Conservation (phyloP, 2,329 filamentous ascomycete genomes). For the Alternaria solani region DNA sequence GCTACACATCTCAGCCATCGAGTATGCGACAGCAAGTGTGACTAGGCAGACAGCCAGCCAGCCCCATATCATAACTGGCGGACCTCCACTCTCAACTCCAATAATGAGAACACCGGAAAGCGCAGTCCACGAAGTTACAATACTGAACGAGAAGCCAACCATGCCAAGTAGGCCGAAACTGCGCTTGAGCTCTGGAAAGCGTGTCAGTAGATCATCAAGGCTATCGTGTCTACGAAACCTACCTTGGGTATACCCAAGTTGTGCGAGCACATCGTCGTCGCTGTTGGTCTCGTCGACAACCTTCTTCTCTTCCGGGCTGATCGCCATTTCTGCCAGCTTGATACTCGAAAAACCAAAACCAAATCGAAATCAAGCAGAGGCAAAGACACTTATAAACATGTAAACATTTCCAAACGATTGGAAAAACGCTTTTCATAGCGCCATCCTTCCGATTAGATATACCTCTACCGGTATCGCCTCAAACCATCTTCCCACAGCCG, state of each 20-base stretch:
- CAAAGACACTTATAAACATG: neutral
- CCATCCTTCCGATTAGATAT: slow-evolving; percentile 3
- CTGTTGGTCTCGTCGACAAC: slow-evolving; percentile 31
- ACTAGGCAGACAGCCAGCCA: slow-evolving; percentile 63
- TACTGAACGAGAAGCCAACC: slow-evolving; percentile 67
- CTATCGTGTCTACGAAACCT: neutral
- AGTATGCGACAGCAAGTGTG: slow-evolving; percentile 63
- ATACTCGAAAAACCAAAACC: neutral
- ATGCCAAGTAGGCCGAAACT: slow-evolving; percentile 65
- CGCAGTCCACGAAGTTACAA: slow-evolving; percentile 67
- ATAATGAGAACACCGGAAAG: slow-evolving; percentile 65
- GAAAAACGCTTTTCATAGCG: neutral
- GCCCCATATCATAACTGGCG: slow-evolving; percentile 67
- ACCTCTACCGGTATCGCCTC: slow-evolving; percentile 12
- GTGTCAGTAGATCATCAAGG: neutral
- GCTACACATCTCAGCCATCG: slow-evolving; percentile 66
- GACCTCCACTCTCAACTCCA: slow-evolving; percentile 64
- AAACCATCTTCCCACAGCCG: slow-evolving; percentile 9
- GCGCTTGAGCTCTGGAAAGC: slow-evolving; percentile 62
- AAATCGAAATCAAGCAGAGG: no score
- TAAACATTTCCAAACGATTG: neutral
- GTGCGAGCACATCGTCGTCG: slow-evolving; percentile 52
- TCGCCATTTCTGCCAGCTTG: slow-evolving; percentile 12
- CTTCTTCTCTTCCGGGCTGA: slow-evolving; percentile 33
- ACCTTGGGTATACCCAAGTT: slow-evolving; percentile 54